Base-by-base conservation (phyloP, 352 stramenopile genomes). In the Globisporangium cederbergense region DNA sequence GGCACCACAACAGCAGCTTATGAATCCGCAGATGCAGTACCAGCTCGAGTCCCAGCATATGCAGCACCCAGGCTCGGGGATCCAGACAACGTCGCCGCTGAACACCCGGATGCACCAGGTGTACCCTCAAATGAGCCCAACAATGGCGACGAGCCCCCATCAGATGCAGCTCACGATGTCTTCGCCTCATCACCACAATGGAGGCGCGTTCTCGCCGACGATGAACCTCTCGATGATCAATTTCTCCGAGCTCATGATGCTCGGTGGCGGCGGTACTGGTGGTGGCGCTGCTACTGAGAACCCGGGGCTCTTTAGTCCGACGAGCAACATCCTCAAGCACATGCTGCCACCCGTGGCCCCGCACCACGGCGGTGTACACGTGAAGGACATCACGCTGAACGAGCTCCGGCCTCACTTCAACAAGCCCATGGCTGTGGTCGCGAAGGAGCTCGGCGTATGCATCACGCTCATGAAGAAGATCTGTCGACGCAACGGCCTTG, bases 401-500 rank as follows among this genome's bases (percentile, higher is more conserved):
- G 83, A 91, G 58, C 76, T 94, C 49, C 81, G 83, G 2, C 83
- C 82, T 13, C 83, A 92, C 65, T 94, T 94, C 53, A 92, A 94
- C 70, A 92, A 92, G 57, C 86, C 86, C 6, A 92, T 94, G 82
- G 79, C 83, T 1, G 80, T 84, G 8, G 86, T 94, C 9, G 86
- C 83, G 22, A 91, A 94, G 58, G 86, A 92, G 53, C 71, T 94
- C 54, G 86, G 86, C 36, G 83, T 94, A 28, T 94, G 86, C 58
- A 92, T 94, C 68, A 94, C 86, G 51, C 72, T 94, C 52, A 90
- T 94, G 80, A 94, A 94, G 73, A 94, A 94, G 56, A 94, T 94
- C 56, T 94, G 86, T 56, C 83, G 86, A 40, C 79, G 81, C 62
- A 94, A 94, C 63, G 86, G 86, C 9, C 78, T 94, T 52, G 68